These are phyloP conservation scores for Blastomyces silverae DNA, from an alignment of 2,329 filamentous ascomycete genomes.

Conservation along the genomic window DNA sequence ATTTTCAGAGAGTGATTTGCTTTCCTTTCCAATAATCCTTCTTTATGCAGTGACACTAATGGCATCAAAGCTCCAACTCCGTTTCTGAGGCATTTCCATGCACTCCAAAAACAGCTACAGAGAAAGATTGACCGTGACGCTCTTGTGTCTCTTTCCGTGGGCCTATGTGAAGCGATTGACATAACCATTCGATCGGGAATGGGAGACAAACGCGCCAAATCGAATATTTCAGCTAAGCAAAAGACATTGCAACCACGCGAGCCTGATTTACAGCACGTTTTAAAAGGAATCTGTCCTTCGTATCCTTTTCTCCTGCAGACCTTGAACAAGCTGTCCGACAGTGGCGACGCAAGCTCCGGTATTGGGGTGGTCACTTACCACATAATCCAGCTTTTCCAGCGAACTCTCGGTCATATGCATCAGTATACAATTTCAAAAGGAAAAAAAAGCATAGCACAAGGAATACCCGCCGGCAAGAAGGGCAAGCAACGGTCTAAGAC, in stretches of 20 bases:
- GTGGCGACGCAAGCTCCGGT: slow-evolving; percentile 17
- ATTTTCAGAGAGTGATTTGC: slow-evolving; percentile 22
- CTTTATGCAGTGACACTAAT: not conserved
- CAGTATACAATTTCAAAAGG: slow-evolving; percentile 25
- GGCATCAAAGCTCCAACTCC: slow-evolving; percentile 25
- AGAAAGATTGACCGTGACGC: slow-evolving; percentile 24
- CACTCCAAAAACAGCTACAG: slow-evolving; percentile 32
- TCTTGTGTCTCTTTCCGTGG: slow-evolving; percentile 25
- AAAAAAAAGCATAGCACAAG: slow-evolving; percentile 10
- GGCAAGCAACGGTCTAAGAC: slow-evolving; percentile 19
- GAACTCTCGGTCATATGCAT: slow-evolving; percentile 26
- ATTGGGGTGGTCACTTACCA: slow-evolving; percentile 31
- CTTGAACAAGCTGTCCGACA: slow-evolving; percentile 26
- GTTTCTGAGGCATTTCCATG: slow-evolving; percentile 32
- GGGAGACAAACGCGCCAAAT: slow-evolving; percentile 9
- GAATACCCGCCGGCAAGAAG: slow-evolving; percentile 17
- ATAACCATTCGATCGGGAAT: slow-evolving; percentile 23
- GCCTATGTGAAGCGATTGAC: slow-evolving; percentile 29
- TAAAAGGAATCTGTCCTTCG: slow-evolving; percentile 25
- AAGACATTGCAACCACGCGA: slow-evolving; percentile 10
- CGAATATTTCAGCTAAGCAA: slow-evolving; percentile 17
- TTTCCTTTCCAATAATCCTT: not conserved
- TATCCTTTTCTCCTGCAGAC: slow-evolving; percentile 27
- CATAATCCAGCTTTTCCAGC: slow-evolving; percentile 32
- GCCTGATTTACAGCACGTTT: slow-evolving; percentile 21